Base-by-base conservation (phyloP, 2,329 filamentous ascomycete species). In the Colletotrichum sp. region DNA sequence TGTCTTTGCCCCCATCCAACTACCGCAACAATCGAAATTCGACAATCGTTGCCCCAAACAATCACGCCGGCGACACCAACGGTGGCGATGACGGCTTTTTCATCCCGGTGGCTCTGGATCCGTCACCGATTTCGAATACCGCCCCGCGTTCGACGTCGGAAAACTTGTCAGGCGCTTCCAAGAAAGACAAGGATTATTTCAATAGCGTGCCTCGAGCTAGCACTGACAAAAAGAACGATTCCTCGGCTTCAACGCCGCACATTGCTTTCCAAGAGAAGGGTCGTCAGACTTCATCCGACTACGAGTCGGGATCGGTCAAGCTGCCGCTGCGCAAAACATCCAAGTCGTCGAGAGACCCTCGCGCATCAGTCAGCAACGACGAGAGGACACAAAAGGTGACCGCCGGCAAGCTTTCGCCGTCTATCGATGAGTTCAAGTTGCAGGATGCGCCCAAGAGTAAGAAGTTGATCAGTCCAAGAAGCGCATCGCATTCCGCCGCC, bases 251-350 rank as follows among this genome's bases (percentile, higher is more conserved):
- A 3, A 96, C 95, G 18, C 95, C 96, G n/a, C 96, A 98, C 81
- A 98, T 98, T 80, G 94, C 95, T 26, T 98, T 96, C 82, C 95
- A 98, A 83, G 95, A 98, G 80, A 97, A 96, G 84, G 92, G 92
- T 3, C 91, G 94, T 60, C 89, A 92, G 76, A 85, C 89, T 6
- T 93, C 92, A 1, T 91, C 92, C 4, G 91, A 93, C 13, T 85
- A 92, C 28, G 88, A 91, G 34, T 90, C 89, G 48, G 74, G 60
- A 15, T 67, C 60, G 10, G 39, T 87, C 28, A 92, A 88, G 80
- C 84, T 85, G 65, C 85, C 87, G 73, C 84, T 82, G 77, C 89
- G 85, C 80, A 90, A 86, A 82, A 85, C 85, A 59, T 91, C 85
- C 69, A 91, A 88, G 80, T 86, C 85, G 28, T 84, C 84, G 12